phyloP scores from a whole-genome alignment of 2,329 filamentous ascomycete species.

The Podosphaera leucotricha region DNA sequence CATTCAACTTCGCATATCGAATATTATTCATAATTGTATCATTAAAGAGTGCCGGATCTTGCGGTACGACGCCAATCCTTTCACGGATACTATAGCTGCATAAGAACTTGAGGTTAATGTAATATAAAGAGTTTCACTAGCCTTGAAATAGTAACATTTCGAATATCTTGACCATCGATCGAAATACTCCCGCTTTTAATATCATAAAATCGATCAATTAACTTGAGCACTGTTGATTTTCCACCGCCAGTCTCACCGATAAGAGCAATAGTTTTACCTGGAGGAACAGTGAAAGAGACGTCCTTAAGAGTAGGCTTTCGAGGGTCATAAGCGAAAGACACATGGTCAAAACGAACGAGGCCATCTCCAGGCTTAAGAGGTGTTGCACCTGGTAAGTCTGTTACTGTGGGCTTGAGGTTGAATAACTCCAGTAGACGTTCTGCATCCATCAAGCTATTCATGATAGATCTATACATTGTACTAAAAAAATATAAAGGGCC shows the following conservation, averaged over 20 bases:
- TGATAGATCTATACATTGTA: conserved; percentile 24
- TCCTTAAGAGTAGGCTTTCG: conserved; percentile 15
- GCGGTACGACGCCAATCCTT: conserved; percentile 30
- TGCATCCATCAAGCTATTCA: conserved; percentile 35
- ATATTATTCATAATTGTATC: conserved; percentile 22
- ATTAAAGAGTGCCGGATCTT: conserved; percentile 32
- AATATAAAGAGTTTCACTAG: conserved; percentile 18
- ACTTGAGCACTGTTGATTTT: conserved; percentile 21
- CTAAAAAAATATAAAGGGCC: conserved; percentile 18
- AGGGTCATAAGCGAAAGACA: conserved; percentile 18
- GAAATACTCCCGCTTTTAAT: conserved; percentile 17
- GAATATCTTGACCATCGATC: conserved; percentile 18
- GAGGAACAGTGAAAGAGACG: conserved; percentile 15
- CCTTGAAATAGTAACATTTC: conserved; percentile 22
- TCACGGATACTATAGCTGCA: conserved; percentile 15
- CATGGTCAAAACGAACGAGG: conserved; percentile 14
- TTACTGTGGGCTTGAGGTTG: conserved; percentile 30
- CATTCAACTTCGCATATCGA: conserved; percentile 13
- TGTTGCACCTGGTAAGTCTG: conserved; percentile 22
- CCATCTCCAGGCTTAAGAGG: conserved; percentile 21
- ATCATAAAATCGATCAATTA: conserved; percentile 24
- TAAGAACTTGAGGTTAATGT: conserved; percentile 18
- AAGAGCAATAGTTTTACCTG: conserved; percentile 21
- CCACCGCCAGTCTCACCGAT: conserved; percentile 23
- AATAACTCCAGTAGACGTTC: conserved; percentile 35